Base-by-base conservation (phyloP, 176 grass and related monocot species). In the Oryza coarctata region DNA sequence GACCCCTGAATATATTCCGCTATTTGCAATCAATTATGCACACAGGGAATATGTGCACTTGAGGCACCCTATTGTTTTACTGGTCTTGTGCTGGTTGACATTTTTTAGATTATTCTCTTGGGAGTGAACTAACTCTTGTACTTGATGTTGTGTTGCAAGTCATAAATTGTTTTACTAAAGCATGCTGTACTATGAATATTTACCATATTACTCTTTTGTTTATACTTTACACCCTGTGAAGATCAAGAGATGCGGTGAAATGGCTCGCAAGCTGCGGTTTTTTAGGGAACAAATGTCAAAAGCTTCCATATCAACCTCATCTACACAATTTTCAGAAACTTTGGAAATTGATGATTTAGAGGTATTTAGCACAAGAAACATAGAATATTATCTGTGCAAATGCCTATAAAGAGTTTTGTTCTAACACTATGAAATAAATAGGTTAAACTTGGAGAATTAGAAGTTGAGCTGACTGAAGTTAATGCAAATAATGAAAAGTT, bases 231-330 rank as follows among this genome's bases (percentile, higher is more conserved):
- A 78, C 41, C 11, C 36, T 81, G 58, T 43, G 9, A 63, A 97
- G 94, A 92, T 97, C 89, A 97, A 97, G 87, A 88, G 87, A 70
- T 97, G 94, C 31, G 88, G 92, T 27, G 94, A 97, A 87, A 97
- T 97, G 94, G 76, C 87, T 49, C 89, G 94, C 68, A 97, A 90
- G 62, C 73, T 94, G 61, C 88, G 85, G 22, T 94, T 88, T 86
- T 92, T 97, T 38, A 92, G 75, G 72, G 92, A 94, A 70, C 89
- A 97, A 85, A 94, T 97, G 91, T 76, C 80, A 30, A 97, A 88
- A 85, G 89, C 92, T 65, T 69, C 70, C 38, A 86, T 97, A 76
- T 76, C 74, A 68, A 62, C 85, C 68, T 84, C 89, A 64, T n/a
- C 85, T 41, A 63, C 65, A 10, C 87, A 83, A 31, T 69, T 90